phyloP scores from a whole-genome alignment of 2,329 filamentous ascomycete genomes.

The Botryotinia globosa region DNA sequence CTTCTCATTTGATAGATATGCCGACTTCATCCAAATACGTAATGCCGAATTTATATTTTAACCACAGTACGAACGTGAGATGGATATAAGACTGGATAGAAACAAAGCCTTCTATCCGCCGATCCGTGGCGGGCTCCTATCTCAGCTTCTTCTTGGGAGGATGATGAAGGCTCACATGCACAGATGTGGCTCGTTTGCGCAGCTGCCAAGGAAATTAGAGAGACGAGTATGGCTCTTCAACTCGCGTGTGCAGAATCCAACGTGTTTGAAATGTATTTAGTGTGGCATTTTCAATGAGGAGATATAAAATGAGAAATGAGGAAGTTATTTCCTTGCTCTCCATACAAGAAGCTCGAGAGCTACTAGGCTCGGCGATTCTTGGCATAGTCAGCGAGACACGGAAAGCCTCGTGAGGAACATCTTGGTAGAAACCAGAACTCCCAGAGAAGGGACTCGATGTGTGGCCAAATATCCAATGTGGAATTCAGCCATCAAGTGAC shows the following conservation, averaged over 20 bases:
- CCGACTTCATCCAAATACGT: not conserved
- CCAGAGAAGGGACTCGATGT: not conserved
- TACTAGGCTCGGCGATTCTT: not conserved
- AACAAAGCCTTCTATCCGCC: not conserved
- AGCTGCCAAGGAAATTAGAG: not conserved
- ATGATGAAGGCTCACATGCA: not conserved
- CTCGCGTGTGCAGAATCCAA: not conserved
- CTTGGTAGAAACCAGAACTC: not conserved
- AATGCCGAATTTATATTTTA: not conserved
- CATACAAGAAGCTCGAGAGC: not conserved
- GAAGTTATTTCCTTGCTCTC: not conserved
- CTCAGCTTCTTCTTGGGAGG: not conserved
- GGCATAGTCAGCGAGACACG: not conserved
- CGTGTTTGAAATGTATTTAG: rapidly evolving
- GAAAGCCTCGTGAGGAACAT: not conserved
- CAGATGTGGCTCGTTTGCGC: not conserved
- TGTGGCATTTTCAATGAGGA: not conserved
- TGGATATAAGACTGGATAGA: not conserved
- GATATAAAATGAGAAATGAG: not conserved
- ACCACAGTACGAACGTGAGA: no score
- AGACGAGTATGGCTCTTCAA: no score
- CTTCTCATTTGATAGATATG: not conserved
- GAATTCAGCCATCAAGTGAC: not conserved
- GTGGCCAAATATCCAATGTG: not conserved
- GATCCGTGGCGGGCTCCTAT: not conserved